A percentile compares a stretch with the other conserved stretches of the same genome.
These are phyloP conservation scores for Pseudonitzschia pungens DNA, from an alignment of 108 stramenopile species.

Conservation along the genomic window DNA sequence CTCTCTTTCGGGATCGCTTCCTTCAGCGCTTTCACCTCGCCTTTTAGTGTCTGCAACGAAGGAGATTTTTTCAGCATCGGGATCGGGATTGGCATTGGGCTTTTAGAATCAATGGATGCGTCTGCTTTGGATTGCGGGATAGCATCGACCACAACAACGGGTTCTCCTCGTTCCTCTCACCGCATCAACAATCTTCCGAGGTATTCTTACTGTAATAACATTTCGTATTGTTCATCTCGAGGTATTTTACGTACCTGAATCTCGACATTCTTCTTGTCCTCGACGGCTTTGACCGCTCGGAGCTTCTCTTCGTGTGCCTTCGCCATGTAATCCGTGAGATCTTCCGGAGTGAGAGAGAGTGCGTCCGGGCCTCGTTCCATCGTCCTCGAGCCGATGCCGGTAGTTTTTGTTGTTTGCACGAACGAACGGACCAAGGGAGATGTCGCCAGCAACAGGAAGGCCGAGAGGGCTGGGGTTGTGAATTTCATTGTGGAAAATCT, in stretches of 20 bases:
- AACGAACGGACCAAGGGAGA: neutral
- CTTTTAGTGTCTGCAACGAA: constrained; percentile 48
- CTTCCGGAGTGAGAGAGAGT: constrained; percentile 10
- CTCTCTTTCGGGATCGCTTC: constrained; percentile 7
- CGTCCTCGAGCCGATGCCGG: neutral
- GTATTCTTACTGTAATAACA: too few species aligned
- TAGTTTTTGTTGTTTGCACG: neutral
- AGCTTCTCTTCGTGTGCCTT: constrained; percentile 84
- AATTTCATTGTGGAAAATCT: constrained; percentile 13
- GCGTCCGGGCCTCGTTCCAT: neutral
- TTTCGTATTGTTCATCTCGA: too few species aligned
- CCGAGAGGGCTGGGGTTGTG: neutral
- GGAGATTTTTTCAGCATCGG: neutral
- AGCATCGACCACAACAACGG: too few species aligned
- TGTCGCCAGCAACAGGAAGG: neutral
- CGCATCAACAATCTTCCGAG: too few species aligned
- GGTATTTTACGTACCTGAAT: constrained; percentile 68
- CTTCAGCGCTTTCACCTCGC: constrained; percentile 51
- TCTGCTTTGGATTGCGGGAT: too few species aligned
- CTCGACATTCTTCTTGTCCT: constrained; percentile 68
- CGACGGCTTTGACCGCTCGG: constrained; percentile 56
- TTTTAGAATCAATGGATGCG: too few species aligned
- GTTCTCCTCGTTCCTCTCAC: too few species aligned
- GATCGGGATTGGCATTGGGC: neutral
- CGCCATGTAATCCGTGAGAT: constrained; percentile 76